Percentiles rank a stretch among this genome's conserved stretches.
Evolutionary conservation across 208 protist species (phyloP).

Genomic region (Wallacemonas collosoma): DNA sequence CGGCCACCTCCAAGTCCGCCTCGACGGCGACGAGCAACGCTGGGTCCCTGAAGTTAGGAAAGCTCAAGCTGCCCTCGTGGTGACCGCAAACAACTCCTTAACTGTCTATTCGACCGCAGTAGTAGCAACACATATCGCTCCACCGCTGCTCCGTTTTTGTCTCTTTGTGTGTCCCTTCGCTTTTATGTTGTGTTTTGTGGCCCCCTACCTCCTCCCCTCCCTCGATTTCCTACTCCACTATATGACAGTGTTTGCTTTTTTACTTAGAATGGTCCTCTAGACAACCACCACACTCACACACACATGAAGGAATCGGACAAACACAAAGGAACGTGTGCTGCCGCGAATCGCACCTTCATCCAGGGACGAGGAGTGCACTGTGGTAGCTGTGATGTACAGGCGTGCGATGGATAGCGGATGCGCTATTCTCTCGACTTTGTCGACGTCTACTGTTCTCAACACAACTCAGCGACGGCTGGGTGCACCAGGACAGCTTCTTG

Average conservation of each 20-base stretch:
- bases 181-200: neutral
- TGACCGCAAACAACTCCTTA: neutral
- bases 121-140: too few relatives aligned
- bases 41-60: neutral
- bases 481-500: too few relatives aligned
- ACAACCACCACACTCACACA: neutral
- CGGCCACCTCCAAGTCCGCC: neutral
- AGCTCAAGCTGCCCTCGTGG: constrained; percentile 39
- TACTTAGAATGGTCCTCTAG: neutral
- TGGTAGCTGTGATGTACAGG: too few relatives aligned
- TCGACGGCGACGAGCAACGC: neutral
- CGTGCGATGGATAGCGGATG: too few relatives aligned
- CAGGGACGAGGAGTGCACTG: too few relatives aligned
- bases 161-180: neutral
- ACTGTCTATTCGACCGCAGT: too few relatives aligned
- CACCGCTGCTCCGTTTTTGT: neutral
- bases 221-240: neutral
- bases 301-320: neutral
- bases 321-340: too few relatives aligned
- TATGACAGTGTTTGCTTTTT: neutral
- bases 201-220: neutral
- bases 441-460: too few relatives aligned
- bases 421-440: too few relatives aligned
- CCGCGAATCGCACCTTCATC: too few relatives aligned
- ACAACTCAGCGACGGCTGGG: too few relatives aligned